Evolutionary conservation across 1,139 yeast species (phyloP).

Genomic region (Blastobotrys arbuscula): DNA sequence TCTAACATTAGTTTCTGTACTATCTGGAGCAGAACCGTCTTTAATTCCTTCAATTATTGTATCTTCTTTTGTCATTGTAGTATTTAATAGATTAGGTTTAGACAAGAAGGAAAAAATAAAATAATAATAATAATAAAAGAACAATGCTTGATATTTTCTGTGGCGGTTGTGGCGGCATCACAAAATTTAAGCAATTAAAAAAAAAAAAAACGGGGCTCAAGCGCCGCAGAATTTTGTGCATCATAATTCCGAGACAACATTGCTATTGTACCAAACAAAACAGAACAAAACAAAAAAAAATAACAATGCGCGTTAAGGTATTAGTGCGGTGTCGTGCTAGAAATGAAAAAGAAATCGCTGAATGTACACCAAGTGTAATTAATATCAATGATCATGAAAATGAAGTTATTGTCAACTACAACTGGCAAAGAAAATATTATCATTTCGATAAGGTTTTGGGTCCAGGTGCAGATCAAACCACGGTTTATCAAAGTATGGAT

Average conservation of each 20-base stretch:
- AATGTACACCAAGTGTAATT: constrained; percentile 51
- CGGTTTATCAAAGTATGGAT: constrained; percentile 47
- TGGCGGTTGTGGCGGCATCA: not conserved
- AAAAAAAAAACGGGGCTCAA: too few species aligned
- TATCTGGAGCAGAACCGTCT: constrained; percentile 26
- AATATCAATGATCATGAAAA: constrained; percentile 39
- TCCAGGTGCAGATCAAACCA: constrained; percentile 59
- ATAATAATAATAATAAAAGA: too few species aligned
- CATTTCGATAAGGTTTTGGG: constrained; percentile 66
- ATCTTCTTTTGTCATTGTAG: not conserved
- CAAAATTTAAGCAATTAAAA: not conserved
- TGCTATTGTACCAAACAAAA: too few species aligned
- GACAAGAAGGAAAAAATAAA: not conserved
- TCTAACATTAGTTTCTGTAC: constrained; percentile 54
- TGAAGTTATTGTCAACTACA: constrained; percentile 28
- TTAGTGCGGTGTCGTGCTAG: constrained; percentile 77
- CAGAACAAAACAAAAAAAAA: too few species aligned
- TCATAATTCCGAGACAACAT: too few species aligned
- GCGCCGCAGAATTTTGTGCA: too few species aligned
- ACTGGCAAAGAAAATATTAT: constrained; percentile 42
- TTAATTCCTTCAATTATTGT: constrained; percentile 4
- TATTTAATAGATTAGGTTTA: too few species aligned
- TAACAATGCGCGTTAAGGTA: constrained; percentile 43
- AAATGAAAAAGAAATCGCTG: constrained; percentile 53
- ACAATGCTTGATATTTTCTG: too few species aligned